Evolutionary conservation across 2,329 filamentous ascomycete species (phyloP).

Genomic region (Aspergillus fumigatiaffinis): DNA sequence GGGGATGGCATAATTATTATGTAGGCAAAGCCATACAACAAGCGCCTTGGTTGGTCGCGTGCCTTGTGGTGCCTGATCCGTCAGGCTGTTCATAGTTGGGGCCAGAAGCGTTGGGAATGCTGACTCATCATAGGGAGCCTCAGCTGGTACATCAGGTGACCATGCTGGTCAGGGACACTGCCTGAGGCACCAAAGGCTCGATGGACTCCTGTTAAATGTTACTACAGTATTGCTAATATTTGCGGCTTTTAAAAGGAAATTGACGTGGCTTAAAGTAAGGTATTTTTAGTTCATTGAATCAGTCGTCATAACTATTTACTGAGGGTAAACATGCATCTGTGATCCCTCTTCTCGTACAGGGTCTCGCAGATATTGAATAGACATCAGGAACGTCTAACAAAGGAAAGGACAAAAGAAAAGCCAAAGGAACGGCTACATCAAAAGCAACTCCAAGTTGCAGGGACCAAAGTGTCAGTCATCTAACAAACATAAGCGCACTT

Average conservation of each 20-base stretch:
- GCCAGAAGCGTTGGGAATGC: constrained; percentile 11
- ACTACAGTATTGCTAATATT: too few species aligned
- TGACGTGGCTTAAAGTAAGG: neutral
- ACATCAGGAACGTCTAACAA: constrained; percentile 15
- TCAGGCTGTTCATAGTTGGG: constrained; percentile 7
- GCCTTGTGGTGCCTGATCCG: constrained; percentile 15
- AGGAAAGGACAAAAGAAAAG: constrained; percentile 20
- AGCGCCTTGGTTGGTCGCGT: constrained; percentile 12
- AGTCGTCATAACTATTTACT: neutral
- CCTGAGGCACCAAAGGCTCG: neutral
- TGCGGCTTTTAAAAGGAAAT: neutral
- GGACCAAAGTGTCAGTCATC: constrained; percentile 4
- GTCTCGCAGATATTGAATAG: constrained; percentile 5
- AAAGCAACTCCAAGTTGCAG: constrained; percentile 5
- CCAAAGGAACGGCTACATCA: constrained; percentile 15
- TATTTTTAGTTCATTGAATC: neutral
- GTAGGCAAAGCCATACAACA: neutral
- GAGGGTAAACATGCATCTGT: neutral
- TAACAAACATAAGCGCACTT: constrained; percentile 1
- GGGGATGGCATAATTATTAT: neutral
- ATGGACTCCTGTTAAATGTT: neutral
- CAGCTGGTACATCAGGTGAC: neutral
- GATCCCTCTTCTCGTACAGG: constrained; percentile 9
- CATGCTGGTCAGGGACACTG: neutral
- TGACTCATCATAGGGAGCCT: constrained; percentile 1